phyloP scores from a whole-genome alignment of 129 eudicot genomes.

The Flaveria brownii region DNA sequence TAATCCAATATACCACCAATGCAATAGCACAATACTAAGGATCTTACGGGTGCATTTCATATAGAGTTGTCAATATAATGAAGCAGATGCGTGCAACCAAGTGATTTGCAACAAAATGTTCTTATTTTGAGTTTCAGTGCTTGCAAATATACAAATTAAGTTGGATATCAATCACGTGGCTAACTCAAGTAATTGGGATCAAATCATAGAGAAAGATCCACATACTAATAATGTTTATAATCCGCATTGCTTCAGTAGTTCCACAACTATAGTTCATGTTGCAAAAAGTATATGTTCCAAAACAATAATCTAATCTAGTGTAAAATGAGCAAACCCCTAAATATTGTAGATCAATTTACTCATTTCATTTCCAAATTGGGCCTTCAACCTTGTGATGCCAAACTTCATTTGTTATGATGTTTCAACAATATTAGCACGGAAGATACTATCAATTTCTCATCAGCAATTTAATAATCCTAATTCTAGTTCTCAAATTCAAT shows the following conservation, averaged over 20 bases:
- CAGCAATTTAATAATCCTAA: neutral
- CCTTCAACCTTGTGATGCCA: neutral
- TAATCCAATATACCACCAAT: neutral
- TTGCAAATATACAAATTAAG: neutral
- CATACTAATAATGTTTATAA: too few species aligned
- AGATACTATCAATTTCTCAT: too few species aligned
- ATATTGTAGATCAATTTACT: neutral
- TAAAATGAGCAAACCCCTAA: neutral
- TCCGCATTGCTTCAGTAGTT: neutral
- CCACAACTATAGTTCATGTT: neutral
- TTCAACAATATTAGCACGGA: too few species aligned
- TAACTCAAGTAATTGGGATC: too few species aligned
- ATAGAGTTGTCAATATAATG: neutral
- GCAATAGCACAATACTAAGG: neutral
- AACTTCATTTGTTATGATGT: too few species aligned
- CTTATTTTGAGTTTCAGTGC: neutral
- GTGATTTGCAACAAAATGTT: neutral
- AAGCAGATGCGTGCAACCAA: neutral
- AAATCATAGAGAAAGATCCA: too few species aligned
- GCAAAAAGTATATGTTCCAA: neutral
- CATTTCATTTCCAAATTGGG: neutral
- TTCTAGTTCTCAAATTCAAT: neutral
- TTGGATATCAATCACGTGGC: neutral
- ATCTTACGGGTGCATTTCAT: neutral
- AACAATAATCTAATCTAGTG: neutral